Percentiles rank a stretch among this genome's conserved stretches.
Evolutionary conservation across 2,329 filamentous ascomycete genomes (phyloP).

Genomic region (Trichoderma guizhouense): DNA sequence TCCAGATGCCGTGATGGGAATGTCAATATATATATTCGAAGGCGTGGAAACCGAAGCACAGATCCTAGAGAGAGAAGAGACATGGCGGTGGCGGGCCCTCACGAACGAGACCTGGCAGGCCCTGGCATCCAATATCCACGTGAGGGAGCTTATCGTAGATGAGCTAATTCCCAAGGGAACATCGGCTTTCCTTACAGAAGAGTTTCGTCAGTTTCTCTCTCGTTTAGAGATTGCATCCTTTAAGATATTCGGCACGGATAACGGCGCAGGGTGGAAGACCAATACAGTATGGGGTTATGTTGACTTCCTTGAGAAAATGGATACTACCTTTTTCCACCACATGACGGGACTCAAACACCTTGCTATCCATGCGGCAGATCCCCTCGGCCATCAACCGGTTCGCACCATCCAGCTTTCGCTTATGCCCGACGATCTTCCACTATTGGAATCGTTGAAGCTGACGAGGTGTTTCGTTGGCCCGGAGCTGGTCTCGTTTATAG

Average conservation of each 20-base stretch:
- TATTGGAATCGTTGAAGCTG: neutral
- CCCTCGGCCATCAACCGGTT: neutral
- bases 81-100: conserved; percentile 1
- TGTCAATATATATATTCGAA: neutral
- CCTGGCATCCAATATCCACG: neutral
- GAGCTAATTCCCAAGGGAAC: neutral
- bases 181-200: neutral
- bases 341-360: neutral
- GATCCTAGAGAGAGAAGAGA: neutral
- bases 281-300: neutral
- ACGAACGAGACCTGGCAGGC: conserved; percentile 4
- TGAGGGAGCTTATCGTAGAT: neutral
- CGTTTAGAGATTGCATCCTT: neutral
- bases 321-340: neutral
- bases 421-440: neutral
- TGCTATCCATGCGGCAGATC: neutral
- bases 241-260: neutral
- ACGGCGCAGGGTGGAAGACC: neutral
- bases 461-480: neutral
- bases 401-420: neutral
- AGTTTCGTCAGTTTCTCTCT: conserved; percentile 2
- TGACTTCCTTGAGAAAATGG: neutral
- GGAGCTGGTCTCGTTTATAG: neutral
- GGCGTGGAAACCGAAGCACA: neutral
- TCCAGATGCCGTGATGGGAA: neutral